Evolutionary conservation across 2,329 filamentous ascomycete species (phyloP).

Genomic region (Colletotrichum higginsianum): DNA sequence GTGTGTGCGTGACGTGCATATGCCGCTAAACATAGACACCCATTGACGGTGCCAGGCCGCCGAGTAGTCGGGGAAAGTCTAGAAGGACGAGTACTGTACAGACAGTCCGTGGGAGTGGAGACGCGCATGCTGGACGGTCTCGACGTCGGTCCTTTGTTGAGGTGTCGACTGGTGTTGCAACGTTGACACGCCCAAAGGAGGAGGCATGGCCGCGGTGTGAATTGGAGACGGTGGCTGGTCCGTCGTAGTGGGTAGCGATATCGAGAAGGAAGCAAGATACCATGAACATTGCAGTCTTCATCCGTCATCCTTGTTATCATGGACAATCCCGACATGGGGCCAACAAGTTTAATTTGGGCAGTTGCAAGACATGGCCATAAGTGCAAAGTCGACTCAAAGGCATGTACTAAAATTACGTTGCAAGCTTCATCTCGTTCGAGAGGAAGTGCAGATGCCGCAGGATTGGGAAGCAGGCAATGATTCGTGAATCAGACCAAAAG

Average conservation of each 20-base stretch:
- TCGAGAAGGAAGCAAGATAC: slow-evolving; percentile 23
- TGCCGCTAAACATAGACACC: slow-evolving; percentile 41
- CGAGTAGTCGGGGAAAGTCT: slow-evolving; percentile 30
- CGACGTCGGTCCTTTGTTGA: slow-evolving; percentile 20
- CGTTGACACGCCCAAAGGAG: slow-evolving; percentile 10
- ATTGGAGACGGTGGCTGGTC: slow-evolving; percentile 4
- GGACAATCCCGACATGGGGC: slow-evolving; percentile 9
- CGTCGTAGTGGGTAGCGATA: background rate
- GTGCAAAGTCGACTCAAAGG: slow-evolving; percentile 6
- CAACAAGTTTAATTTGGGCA: slow-evolving; percentile 20
- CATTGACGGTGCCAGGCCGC: slow-evolving; percentile 37
- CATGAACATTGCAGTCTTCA: slow-evolving; percentile 25
- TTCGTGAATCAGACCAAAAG: slow-evolving; percentile 32
- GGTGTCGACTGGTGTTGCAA: slow-evolving; percentile 16
- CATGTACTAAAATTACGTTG: slow-evolving; percentile 26
- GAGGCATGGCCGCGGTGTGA: slow-evolving; percentile 19
- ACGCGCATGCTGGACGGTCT: slow-evolving; percentile 19
- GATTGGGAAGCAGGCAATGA: slow-evolving; percentile 25
- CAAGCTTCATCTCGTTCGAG: slow-evolving; percentile 31
- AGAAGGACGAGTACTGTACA: slow-evolving; percentile 21
- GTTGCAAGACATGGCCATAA: slow-evolving; percentile 29
- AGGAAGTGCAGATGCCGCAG: slow-evolving; percentile 28
- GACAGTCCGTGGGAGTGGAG: slow-evolving; percentile 32
- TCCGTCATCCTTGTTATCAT: slow-evolving; percentile 21
- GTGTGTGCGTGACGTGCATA: slow-evolving; percentile 44